Percentiles rank a stretch among this genome's conserved stretches.
Evolutionary conservation across 148 eudicot genomes (phyloP).

Genomic region (Camellia lanceoleosa): DNA sequence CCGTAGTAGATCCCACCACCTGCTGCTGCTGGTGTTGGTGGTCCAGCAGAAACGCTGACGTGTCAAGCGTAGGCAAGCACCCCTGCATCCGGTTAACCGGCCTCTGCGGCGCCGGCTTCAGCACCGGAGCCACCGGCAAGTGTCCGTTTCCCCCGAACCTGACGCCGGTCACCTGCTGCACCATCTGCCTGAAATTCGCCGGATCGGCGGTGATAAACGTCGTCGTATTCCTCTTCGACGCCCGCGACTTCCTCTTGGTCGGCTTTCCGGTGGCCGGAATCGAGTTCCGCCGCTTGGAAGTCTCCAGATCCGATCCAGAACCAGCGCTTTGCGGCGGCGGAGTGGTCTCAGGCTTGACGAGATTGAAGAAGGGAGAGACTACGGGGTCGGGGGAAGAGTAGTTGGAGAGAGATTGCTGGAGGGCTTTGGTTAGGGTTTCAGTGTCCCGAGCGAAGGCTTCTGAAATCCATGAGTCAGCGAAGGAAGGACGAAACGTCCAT

Average conservation of each 20-base stretch:
- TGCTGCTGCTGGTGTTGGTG: conserved; percentile 30
- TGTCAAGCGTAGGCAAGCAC: conserved; percentile 70
- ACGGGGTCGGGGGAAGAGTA: background rate
- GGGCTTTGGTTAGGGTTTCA: conserved; percentile 45
- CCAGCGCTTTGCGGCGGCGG: conserved; percentile 21
- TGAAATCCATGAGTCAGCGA: conserved; percentile 55
- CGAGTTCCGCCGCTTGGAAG: conserved; percentile 8
- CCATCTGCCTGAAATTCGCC: conserved; percentile 78
- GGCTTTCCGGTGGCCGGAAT: conserved; percentile 28
- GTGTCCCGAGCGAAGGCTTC: conserved; percentile 51
- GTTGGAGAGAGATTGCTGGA: conserved; percentile 30
- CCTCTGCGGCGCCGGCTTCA: conserved; percentile 72
- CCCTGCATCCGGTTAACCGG: conserved; percentile 33
- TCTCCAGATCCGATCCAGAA: conserved; percentile 28
- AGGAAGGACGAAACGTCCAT: conserved; percentile 48
- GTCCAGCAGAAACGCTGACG: conserved; percentile 66
- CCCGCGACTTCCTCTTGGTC: conserved; percentile 63
- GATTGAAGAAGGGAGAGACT: conserved; percentile 13
- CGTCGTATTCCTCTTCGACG: conserved; percentile 63
- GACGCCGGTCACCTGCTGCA: conserved; percentile 86
- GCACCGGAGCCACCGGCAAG: conserved; percentile 20
- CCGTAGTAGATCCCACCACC: conserved; percentile 10
- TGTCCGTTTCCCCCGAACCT: conserved; percentile 28
- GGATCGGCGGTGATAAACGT: conserved; percentile 77
- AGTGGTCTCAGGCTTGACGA: conserved; percentile 9